Percentiles rank a stretch among this genome's conserved stretches.
These are phyloP conservation scores for Russula foetens DNA, from an alignment of 768 basidiomycete genomes.

Conservation along the genomic window DNA sequence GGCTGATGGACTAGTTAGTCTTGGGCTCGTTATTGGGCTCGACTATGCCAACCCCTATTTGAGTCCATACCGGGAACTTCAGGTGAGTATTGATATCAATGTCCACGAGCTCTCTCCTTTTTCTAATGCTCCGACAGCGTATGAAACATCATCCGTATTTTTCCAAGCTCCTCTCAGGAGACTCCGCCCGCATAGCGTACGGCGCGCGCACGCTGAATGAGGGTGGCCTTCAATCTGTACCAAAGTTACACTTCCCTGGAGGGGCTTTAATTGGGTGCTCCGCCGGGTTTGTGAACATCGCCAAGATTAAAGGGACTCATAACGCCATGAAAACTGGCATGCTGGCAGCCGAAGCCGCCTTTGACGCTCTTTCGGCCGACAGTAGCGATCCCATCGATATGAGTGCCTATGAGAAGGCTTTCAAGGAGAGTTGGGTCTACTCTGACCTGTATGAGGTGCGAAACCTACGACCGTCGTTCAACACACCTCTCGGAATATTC, in stretches of 20 bases:
- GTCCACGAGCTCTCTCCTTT: background rate
- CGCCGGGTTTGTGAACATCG: slow-evolving; percentile 92
- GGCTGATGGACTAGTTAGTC: slow-evolving; percentile 80
- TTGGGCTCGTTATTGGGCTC: slow-evolving; percentile 88
- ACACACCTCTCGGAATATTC: slow-evolving; percentile 66
- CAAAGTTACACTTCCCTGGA: slow-evolving; percentile 81
- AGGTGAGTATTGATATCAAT: slow-evolving; percentile 41
- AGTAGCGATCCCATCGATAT: slow-evolving; percentile 42
- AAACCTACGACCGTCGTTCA: slow-evolving; percentile 87
- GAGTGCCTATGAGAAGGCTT: slow-evolving; percentile 58
- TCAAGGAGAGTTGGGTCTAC: slow-evolving; percentile 78
- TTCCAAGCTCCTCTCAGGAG: slow-evolving; percentile 64
- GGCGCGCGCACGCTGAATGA: slow-evolving; percentile 87
- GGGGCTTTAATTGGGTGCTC: slow-evolving; percentile 93
- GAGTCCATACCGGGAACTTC: slow-evolving; percentile 87
- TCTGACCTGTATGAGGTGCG: slow-evolving; percentile 83
- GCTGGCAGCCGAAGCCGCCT: slow-evolving; percentile 89
- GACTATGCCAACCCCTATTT: slow-evolving; percentile 94
- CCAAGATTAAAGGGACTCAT: slow-evolving; percentile 98
- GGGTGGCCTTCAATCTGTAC: slow-evolving; percentile 89
- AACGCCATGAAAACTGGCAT: slow-evolving; percentile 99
- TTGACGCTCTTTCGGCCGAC: slow-evolving; percentile 41
- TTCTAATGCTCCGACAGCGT: slow-evolving; percentile 36
- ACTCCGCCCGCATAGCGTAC: slow-evolving; percentile 75
- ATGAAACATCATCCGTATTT: slow-evolving; percentile 98